Base-by-base conservation (phyloP, 1,284 basidiomycete genomes). In the Ceratorhiza oryzae-sativae region DNA sequence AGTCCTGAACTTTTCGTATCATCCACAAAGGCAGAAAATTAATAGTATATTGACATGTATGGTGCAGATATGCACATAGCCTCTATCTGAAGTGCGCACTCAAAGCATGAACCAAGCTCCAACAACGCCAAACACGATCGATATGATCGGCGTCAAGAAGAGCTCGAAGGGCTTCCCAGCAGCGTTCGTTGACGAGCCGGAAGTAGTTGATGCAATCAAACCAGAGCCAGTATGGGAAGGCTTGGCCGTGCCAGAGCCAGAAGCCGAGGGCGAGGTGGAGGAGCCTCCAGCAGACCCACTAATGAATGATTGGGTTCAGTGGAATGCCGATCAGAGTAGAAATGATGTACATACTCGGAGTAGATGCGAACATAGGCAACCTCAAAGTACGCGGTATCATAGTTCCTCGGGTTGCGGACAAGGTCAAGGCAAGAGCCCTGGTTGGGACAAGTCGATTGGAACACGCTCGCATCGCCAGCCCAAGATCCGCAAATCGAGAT, bases 331-430 rank as follows among this genome's bases (percentile, higher is more conserved):
- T 39, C 8, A 27, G 34, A 13, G 15, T n/a, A 10, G 30, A 15
- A 42, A 55, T 6, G 42, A 36, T 34, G 53, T 9, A 45, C 58
- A 13, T 36, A 72, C 71, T 61, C 61, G 18, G 48, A 42, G 45
- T 72, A 72, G 25, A 72, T 72, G 25, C 60, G 59, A 8, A 72
- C 71, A 45, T 72, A 72, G 34, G 59, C 34, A 39, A 72, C 41
- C 34, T 72, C 71, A 45, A 72, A 72, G 49, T 72, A 72, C 1
- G 71, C 71, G 18, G 45, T 72, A 39, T 61, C 59, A 39, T 63
- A 72, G 49, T 72, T 72, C 20, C 46, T 34, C 6, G 59, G 59
- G 36, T 61, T 62, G 49, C 71, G 59, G 41, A 72, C 71, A 9
- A 72, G 39, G 32, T 61, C 61, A 1, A 55, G 27, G 49, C 71